phyloP scores from a whole-genome alignment of 345 rosid genomes.

The Eucalyptus cloeziana region DNA sequence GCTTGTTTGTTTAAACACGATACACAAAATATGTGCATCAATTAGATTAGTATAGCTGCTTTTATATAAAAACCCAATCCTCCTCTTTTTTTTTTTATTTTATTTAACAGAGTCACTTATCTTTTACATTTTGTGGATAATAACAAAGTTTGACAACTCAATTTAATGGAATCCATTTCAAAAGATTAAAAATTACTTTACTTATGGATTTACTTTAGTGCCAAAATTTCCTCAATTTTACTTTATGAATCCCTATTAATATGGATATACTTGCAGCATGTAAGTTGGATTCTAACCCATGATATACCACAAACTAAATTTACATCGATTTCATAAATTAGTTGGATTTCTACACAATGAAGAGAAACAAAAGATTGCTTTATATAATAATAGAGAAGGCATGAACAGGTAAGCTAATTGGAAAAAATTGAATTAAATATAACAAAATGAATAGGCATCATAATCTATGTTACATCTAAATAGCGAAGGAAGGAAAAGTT shows the following conservation, averaged over 20 bases:
- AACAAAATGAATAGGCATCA: background rate
- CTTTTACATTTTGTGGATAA: too few species aligned
- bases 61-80: too few species aligned
- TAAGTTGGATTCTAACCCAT: too few species aligned
- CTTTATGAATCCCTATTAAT: background rate
- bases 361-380: background rate
- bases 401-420: fast-evolving
- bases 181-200: too few species aligned
- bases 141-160: too few species aligned
- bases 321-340: background rate
- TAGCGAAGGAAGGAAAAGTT: background rate
- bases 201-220: background rate
- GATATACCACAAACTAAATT: background rate
- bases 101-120: too few species aligned
- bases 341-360: background rate
- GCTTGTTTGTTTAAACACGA: too few species aligned
- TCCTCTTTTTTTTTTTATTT: too few species aligned
- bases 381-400: background rate
- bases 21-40: fast-evolving
- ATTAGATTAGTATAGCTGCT: too few species aligned
- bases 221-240: background rate
- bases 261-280: background rate
- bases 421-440: fast-evolving
- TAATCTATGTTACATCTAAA: background rate
- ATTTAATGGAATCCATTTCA: too few species aligned